Conservation (phyloP, 177 flowering plant genomes). For the Tripterygium wilfordii region DNA sequence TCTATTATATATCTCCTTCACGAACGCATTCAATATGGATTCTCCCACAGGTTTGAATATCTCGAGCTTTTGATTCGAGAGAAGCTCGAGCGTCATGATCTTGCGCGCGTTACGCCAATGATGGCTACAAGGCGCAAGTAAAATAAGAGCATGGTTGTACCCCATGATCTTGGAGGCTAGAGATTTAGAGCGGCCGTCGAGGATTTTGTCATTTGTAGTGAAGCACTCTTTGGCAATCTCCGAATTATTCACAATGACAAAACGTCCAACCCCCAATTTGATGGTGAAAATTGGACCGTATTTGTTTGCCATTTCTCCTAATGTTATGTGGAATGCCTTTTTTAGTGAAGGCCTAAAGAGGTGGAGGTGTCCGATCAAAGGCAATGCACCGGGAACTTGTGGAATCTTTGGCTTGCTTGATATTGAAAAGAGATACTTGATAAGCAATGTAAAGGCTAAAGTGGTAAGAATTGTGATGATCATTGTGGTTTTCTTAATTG, state of each 20-base stretch:
- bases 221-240: constrained; percentile 34
- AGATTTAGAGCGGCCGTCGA: constrained; percentile 14
- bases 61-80: constrained; percentile 9
- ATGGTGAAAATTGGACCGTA: constrained; percentile 32
- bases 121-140: constrained; percentile 21
- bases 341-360: constrained; percentile 11
- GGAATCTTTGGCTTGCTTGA: too few relatives aligned
- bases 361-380: constrained; percentile 34
- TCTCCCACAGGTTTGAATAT: neutral
- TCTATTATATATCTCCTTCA: constrained; percentile 2
- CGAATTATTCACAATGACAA: constrained; percentile 19
- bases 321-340: constrained; percentile 4
- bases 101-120: constrained; percentile 16
- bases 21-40: constrained; percentile 1
- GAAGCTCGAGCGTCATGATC: constrained; percentile 8
- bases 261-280: constrained; percentile 19
- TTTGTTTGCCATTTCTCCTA: constrained; percentile 24
- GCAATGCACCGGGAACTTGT: constrained; percentile 38
- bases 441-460: too few relatives aligned
- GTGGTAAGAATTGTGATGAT: too few relatives aligned
- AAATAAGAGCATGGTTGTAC: constrained; percentile 22
- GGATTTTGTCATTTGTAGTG: constrained; percentile 21
- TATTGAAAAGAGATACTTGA: too few relatives aligned
- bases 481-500: too few relatives aligned
- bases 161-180: constrained; percentile 15